Conservation (phyloP, 371 early-diverging fungal species). For the Mucor lusitanicus region DNA sequence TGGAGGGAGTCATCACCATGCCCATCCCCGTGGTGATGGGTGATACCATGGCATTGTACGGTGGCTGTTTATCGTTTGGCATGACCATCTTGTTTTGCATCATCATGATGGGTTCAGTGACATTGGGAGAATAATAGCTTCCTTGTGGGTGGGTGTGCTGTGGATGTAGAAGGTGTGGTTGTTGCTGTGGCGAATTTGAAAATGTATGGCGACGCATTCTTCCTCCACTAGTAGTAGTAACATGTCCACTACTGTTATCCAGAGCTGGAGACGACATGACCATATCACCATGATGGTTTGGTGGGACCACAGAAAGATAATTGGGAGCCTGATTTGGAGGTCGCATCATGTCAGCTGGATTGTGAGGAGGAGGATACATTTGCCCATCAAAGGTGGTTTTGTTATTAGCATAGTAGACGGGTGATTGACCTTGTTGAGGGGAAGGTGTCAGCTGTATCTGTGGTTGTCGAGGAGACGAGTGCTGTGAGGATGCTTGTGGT, state of each 20-base stretch:
- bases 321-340: neutral
- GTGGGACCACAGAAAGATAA: neutral
- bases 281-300: neutral
- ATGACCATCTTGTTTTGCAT: neutral
- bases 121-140: neutral
- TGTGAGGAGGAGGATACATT: neutral
- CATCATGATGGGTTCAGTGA: neutral
- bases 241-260: neutral
- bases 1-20: neutral
- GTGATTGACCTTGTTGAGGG: neutral
- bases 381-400: neutral
- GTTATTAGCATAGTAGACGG: constrained; percentile 2
- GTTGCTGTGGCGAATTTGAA: neutral
- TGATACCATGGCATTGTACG: neutral
- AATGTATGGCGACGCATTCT: constrained; percentile 12
- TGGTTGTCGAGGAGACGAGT: constrained; percentile 5
- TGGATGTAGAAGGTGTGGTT: neutral
- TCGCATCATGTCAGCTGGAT: neutral
- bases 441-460: neutral
- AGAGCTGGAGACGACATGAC: too few species aligned
- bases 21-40: neutral
- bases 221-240: neutral
- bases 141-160: neutral
- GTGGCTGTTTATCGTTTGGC: neutral
- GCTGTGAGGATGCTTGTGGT: neutral